Evolutionary conservation across 768 basidiomycete species (phyloP).

Genomic region (Rhizopogon vesiculosus): DNA sequence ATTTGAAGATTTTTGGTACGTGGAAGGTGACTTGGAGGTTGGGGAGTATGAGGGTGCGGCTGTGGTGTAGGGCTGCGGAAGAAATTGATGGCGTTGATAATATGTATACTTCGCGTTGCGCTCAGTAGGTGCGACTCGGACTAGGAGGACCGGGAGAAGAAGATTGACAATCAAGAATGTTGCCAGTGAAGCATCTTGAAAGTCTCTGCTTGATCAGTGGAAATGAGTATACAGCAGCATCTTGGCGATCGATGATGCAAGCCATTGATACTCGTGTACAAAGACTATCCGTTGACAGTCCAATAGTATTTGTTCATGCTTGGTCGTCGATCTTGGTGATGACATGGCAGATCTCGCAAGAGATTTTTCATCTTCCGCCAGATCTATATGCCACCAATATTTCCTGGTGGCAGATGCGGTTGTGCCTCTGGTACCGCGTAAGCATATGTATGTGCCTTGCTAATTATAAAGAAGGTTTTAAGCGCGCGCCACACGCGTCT

Average conservation of each 20-base stretch:
- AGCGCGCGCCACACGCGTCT: too few species aligned
- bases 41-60: slow-evolving; percentile 44
- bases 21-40: slow-evolving; percentile 21
- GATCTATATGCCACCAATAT: too few species aligned
- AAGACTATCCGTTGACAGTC: slow-evolving; percentile 35
- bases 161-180: slow-evolving; percentile 78
- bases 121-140: slow-evolving; percentile 80
- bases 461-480: too few species aligned
- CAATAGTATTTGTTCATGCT: too few species aligned
- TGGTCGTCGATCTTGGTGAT: too few species aligned
- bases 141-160: too few species aligned
- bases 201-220: too few species aligned
- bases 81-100: slow-evolving; percentile 76
- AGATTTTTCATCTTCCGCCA: too few species aligned
- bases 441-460: too few species aligned
- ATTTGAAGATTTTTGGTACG: slow-evolving; percentile 47
- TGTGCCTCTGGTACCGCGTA: too few species aligned
- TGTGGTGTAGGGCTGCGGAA: slow-evolving; percentile 65
- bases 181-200: slow-evolving; percentile 48
- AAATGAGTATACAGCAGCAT: slow-evolving; percentile 2
- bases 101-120: slow-evolving; percentile 67
- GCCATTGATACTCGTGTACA: slow-evolving; percentile 68
- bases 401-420: too few species aligned
- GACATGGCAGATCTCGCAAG: too few species aligned
- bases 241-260: slow-evolving; percentile 38